Evolutionary conservation across 2,329 filamentous ascomycete genomes (phyloP).

Genomic region (Diaporthe sp.): DNA sequence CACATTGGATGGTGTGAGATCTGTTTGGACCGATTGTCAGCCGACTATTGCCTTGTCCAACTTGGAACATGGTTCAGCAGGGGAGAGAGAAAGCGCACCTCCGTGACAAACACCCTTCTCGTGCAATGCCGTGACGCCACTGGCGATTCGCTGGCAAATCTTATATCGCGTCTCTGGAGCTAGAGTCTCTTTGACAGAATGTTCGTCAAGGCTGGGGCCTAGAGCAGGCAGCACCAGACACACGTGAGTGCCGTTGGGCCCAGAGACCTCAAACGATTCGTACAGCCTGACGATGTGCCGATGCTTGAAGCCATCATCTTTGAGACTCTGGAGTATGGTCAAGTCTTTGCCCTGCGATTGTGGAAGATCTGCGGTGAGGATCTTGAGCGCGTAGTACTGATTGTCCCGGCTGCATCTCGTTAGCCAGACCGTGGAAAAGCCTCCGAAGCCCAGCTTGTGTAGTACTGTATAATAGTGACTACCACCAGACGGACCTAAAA

Average conservation of each 20-base stretch:
- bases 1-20: neutral
- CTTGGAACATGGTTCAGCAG: neutral
- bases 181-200: neutral
- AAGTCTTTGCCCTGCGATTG: neutral
- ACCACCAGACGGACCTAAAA: neutral
- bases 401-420: neutral
- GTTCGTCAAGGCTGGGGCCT: neutral
- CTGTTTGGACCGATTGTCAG: neutral
- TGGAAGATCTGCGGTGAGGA: neutral
- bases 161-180: neutral
- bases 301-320: neutral
- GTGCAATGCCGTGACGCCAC: neutral
- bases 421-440: conserved; percentile 9
- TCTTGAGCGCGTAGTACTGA: conserved; percentile 1
- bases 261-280: neutral
- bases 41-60: neutral
- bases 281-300: neutral
- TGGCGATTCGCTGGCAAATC: neutral
- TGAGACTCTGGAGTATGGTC: neutral
- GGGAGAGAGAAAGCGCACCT: neutral
- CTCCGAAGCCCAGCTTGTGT: conserved; percentile 6
- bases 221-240: conserved; percentile 9
- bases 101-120: neutral
- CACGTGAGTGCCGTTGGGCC: neutral
- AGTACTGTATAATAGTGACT: neutral